These are phyloP conservation scores for Fusarium continuum DNA, from an alignment of 2,329 filamentous ascomycete species.

Conservation along the genomic window DNA sequence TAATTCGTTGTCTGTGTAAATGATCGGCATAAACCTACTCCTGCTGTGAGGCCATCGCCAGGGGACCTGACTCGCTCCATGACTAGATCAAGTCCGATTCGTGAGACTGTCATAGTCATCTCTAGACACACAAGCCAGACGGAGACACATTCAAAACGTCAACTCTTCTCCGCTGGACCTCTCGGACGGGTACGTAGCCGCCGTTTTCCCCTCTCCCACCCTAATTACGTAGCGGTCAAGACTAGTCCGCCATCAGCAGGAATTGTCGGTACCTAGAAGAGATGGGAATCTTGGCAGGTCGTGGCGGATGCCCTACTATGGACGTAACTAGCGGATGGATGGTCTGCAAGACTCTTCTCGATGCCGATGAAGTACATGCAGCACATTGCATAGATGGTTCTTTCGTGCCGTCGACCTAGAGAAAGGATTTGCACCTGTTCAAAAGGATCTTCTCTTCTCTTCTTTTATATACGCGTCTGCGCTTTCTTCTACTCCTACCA, in stretches of 20 bases:
- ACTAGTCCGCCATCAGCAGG: background rate
- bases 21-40: background rate
- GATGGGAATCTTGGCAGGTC: background rate
- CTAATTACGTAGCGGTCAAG: conserved; percentile 20
- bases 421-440: background rate
- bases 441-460: background rate
- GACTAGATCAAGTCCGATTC: conserved; percentile 10
- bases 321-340: background rate
- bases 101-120: too few relatives aligned
- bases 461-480: background rate
- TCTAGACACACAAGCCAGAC: too few relatives aligned
- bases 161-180: background rate
- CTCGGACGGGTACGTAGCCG: background rate
- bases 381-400: background rate
- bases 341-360: background rate
- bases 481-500: too few relatives aligned
- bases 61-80: conserved; percentile 4
- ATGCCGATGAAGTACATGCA: background rate
- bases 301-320: background rate
- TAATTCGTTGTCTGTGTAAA: background rate
- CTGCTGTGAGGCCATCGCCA: background rate
- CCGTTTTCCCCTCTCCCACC: background rate
- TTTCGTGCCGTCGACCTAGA: background rate
- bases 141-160: too few relatives aligned
- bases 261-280: background rate